phyloP scores from a whole-genome alignment of 148 eudicot genomes.

The Hydrangea macrophylla region DNA sequence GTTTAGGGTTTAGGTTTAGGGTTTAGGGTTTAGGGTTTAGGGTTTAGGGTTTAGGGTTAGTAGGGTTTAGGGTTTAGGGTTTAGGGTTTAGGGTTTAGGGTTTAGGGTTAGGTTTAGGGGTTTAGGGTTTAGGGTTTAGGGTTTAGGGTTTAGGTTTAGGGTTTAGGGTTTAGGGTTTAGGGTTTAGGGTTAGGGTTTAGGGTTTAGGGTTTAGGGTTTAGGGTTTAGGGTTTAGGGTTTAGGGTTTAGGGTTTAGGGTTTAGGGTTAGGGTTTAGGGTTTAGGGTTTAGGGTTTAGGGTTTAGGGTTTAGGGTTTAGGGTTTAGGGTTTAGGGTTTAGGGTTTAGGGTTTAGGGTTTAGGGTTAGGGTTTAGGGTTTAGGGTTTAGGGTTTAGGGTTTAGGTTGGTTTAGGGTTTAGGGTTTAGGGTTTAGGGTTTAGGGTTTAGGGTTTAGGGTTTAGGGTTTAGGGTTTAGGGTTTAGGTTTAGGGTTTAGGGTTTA shows the following conservation, averaged over 20 bases:
- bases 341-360: neutral
- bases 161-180: constrained; percentile 18
- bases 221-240: constrained; percentile 8
- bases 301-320: neutral
- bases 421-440: neutral
- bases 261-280: neutral
- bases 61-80: constrained; percentile 7
- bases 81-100: constrained; percentile 10
- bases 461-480: constrained; percentile 4
- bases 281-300: neutral
- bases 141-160: constrained; percentile 11
- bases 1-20: constrained; percentile 1
- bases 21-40: constrained; percentile 6
- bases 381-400: neutral
- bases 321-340: neutral
- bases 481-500: constrained; percentile 10
- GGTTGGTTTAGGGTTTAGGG: neutral
- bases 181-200: constrained; percentile 15
- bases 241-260: neutral
- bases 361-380: neutral
- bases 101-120: constrained; percentile 13
- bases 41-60: constrained; percentile 2
- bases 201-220: constrained; percentile 17
- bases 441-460: constrained; percentile 4
- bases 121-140: constrained; percentile 10